Conservation (phyloP, 164 flowering plant species). For the Piper longum region DNA sequence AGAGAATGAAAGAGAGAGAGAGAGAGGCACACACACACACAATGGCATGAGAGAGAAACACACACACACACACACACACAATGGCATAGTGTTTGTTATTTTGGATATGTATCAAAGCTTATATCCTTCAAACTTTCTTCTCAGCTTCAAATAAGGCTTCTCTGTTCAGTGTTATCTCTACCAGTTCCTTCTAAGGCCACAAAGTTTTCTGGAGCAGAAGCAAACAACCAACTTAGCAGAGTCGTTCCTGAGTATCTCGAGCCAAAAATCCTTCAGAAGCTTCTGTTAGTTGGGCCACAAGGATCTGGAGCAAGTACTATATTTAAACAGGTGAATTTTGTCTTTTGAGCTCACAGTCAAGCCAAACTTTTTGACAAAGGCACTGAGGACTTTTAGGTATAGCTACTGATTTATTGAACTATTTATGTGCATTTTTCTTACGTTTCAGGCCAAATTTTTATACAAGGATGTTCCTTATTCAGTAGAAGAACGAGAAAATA, state of each 20-base stretch:
- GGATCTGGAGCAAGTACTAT: conserved; percentile 93
- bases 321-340: conserved; percentile 67
- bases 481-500: conserved; percentile 62
- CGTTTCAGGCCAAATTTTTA: conserved; percentile 74
- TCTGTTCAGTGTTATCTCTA: conserved; percentile 70
- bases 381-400: not conserved
- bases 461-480: conserved; percentile 62
- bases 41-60: too few species aligned
- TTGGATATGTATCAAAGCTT: not conserved
- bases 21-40: too few species aligned
- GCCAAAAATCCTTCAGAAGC: conserved; percentile 50
- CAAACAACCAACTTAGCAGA: conserved; percentile 28
- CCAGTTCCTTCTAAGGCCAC: conserved; percentile 67
- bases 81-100: not conserved
- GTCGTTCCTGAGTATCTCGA: conserved; percentile 43
- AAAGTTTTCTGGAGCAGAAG: conserved; percentile 35
- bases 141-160: conserved; percentile 71
- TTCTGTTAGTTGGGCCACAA: conserved; percentile 67
- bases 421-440: not conserved
- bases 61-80: too few species aligned
- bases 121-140: conserved; percentile 3
- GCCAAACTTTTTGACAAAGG: too few species aligned
- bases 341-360: not conserved
- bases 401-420: not conserved
- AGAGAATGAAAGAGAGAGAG: too few species aligned